Conservation (phyloP, 768 basidiomycete species). For the Baorangia bicolor region DNA sequence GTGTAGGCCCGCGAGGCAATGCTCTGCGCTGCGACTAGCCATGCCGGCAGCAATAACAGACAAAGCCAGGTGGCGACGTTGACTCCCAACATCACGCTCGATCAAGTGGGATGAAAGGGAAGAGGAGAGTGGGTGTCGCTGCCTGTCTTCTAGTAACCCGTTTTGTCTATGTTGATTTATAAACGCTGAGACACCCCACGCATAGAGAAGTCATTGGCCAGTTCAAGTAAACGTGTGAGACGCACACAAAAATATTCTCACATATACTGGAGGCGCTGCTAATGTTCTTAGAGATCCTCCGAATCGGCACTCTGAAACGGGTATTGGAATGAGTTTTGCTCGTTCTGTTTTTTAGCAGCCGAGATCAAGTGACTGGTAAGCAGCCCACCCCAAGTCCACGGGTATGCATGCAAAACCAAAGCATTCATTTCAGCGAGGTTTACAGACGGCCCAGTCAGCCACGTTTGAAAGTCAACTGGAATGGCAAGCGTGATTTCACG, state of each 20-base stretch:
- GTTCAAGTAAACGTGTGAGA: neutral
- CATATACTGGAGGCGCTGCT: neutral
- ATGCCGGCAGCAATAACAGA: constrained; percentile 1
- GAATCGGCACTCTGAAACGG: too few species aligned
- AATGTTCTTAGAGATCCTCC: too few species aligned
- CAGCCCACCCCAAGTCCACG: too few species aligned
- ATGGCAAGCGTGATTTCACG: neutral
- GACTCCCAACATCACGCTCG: neutral
- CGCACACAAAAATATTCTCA: neutral
- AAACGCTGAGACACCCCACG: neutral
- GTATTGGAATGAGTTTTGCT: too few species aligned
- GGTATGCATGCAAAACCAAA: too few species aligned
- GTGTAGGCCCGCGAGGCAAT: constrained; percentile 27
- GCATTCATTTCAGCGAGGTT: too few species aligned
- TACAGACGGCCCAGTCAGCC: neutral
- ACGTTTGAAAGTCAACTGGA: neutral
- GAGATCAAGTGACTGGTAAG: too few species aligned
- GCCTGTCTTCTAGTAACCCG: too few species aligned
- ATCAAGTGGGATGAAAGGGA: neutral
- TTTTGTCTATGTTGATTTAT: neutral
- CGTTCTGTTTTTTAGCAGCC: too few species aligned
- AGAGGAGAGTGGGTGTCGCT: neutral
- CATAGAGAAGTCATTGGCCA: neutral
- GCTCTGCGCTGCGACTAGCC: constrained; percentile 20
- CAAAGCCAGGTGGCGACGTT: constrained; percentile 8